Base-by-base conservation (phyloP, 306 rosid genomes). In the Canavalia ensiformis region DNA sequence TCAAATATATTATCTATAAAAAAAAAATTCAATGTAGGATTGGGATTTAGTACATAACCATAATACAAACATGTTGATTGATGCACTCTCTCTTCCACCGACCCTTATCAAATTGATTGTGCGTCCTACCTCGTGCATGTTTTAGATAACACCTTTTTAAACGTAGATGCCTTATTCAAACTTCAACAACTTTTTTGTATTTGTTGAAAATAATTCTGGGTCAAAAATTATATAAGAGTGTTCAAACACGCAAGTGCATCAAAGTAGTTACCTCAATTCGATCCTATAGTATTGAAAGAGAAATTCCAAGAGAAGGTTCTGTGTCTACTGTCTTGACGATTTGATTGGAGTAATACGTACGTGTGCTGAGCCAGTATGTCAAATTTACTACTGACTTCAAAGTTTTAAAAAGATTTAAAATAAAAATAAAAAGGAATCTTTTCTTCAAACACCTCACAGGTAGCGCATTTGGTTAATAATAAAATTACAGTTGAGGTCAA, bases 151-250 rank as follows among this genome's bases (percentile, higher is more conserved):
- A 65, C 50, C 70, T 39, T 65, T 58, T 65, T 35, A n/a, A 65
- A 65, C n/a, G 2, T n/a, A 65, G 50, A 65, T 7, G 37, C 70
- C 33, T 6, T 2, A 65, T 37, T 63, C 69, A 63, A 37, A 6
- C 7, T 34, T 60, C 28, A 64, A 37, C 29, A 41, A n/a, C 45
- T 25, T 39, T 5, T 41, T 39, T 56, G 41, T 1, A 51, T 37
- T 62, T 72, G 35, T 54, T 47, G 45, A 72, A 72, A 72, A 56
- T 54, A 72, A 25, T 54, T 54, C 5, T 37, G 49, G 65, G 65
- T 37, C 65, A 52, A 37, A 6, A 7, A 31, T 59, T 6, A 6
- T 10, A 25, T 51, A 25, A 25, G 50, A 50, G 76, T 1, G 49
- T 34, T 72, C 49, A 52, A n/a, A 60, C 42, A 60, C 29, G 35